These are phyloP conservation scores for Kalanchoe fedtschenkoi DNA, from an alignment of 164 flowering plant genomes.

Conservation along the genomic window DNA sequence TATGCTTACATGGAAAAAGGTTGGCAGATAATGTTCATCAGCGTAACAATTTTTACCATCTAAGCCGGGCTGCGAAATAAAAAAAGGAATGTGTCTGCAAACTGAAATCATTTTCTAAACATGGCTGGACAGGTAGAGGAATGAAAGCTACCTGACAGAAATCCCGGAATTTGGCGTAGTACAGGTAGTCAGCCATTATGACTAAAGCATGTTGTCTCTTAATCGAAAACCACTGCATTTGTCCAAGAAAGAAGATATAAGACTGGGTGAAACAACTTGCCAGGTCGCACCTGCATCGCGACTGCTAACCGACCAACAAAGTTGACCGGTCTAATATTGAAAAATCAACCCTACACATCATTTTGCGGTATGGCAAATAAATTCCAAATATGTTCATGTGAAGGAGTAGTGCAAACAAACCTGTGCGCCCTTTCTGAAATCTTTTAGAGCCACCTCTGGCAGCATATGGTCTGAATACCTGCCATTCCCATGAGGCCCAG, in stretches of 20 bases:
- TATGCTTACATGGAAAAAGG: slow-evolving; percentile 66
- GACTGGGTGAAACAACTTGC: too few relatives aligned
- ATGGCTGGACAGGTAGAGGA: neutral
- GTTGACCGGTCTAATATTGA: neutral
- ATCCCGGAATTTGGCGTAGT: slow-evolving; percentile 69
- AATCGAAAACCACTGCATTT: slow-evolving; percentile 92
- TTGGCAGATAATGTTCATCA: slow-evolving; percentile 94
- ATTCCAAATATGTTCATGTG: neutral
- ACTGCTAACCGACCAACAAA: too few relatives aligned
- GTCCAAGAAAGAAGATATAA: neutral
- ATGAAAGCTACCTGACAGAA: slow-evolving; percentile 59
- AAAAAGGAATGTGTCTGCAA: slow-evolving; percentile 8
- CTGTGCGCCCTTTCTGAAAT: slow-evolving; percentile 95
- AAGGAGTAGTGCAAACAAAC: slow-evolving; percentile 23
- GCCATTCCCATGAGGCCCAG: slow-evolving; percentile 94
- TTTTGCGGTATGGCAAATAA: neutral
- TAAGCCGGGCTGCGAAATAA: slow-evolving; percentile 71
- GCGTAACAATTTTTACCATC: slow-evolving; percentile 88
- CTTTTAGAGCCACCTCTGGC: slow-evolving; percentile 76
- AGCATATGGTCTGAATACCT: slow-evolving; percentile 83
- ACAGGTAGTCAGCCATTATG: slow-evolving; percentile 72
- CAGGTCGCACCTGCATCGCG: too few relatives aligned
- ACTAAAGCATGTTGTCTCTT: slow-evolving; percentile 87
- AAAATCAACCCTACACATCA: neutral
- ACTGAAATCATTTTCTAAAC: neutral